These are phyloP conservation scores for Eutrema japonicum DNA, from an alignment of 345 rosid genomes.

Conservation along the genomic window DNA sequence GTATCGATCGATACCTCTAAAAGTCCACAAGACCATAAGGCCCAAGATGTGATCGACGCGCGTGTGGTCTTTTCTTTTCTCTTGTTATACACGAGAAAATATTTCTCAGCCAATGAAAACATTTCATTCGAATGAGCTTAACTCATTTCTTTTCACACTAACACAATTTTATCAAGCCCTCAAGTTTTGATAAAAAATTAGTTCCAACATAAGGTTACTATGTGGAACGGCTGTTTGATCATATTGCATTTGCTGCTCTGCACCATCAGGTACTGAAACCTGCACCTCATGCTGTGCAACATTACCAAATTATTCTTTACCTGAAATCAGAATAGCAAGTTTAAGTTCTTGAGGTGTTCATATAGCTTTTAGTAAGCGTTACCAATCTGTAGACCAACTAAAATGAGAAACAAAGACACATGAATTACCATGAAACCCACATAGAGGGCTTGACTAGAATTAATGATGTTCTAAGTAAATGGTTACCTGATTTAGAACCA, in stretches of 20 bases:
- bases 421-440: slow-evolving; percentile 18
- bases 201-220: too few relatives aligned
- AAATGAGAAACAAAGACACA: background rate
- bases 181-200: too few relatives aligned
- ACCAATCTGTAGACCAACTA: slow-evolving; percentile 2
- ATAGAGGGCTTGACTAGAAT: slow-evolving; percentile 50
- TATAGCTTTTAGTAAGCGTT: background rate
- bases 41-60: too few relatives aligned
- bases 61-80: too few relatives aligned
- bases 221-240: too few relatives aligned
- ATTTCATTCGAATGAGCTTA: too few relatives aligned
- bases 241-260: slow-evolving; percentile 52
- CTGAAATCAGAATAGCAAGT: background rate
- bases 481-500: slow-evolving; percentile 92
- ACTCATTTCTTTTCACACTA: too few relatives aligned
- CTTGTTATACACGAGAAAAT: too few relatives aligned
- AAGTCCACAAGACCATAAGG: too few relatives aligned
- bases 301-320: slow-evolving; percentile 31
- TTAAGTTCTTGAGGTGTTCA: background rate
- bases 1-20: too few relatives aligned
- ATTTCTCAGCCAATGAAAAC: too few relatives aligned
- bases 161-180: too few relatives aligned
- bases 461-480: slow-evolving; percentile 55
- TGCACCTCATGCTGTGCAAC: slow-evolving; percentile 33
- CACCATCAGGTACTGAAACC: slow-evolving; percentile 48